These are phyloP conservation scores for Pochonia chlamydosporia DNA, from an alignment of 2,329 filamentous ascomycete species.

Conservation along the genomic window DNA sequence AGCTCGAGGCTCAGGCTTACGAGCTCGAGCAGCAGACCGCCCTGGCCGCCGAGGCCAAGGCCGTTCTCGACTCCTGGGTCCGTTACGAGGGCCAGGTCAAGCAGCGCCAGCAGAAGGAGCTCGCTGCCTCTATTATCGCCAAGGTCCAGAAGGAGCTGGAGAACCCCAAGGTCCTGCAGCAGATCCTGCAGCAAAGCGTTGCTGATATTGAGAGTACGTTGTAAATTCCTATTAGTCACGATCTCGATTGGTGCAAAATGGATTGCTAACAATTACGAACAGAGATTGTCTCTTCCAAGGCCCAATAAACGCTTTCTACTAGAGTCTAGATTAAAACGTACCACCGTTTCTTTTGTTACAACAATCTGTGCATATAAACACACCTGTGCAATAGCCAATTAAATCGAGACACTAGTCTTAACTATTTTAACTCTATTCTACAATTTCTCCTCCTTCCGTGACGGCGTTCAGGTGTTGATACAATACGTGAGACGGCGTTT, in stretches of 20 bases:
- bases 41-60: slow-evolving; percentile 87
- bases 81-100: slow-evolving; percentile 98
- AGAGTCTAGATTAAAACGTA: slow-evolving; percentile 29
- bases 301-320: slow-evolving; percentile 47
- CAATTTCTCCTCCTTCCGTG: not conserved
- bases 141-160: slow-evolving; percentile 99
- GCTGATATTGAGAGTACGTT: slow-evolving; percentile 85
- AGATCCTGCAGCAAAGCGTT: slow-evolving; percentile 96
- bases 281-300: slow-evolving; percentile 60
- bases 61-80: slow-evolving; percentile 95
- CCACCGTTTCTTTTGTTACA: slow-evolving; percentile 45
- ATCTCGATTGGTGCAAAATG: not conserved
- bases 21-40: slow-evolving; percentile 96
- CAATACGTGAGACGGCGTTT: not conserved
- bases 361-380: slow-evolving; percentile 50
- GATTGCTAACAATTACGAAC: slow-evolving; percentile 26
- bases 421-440: slow-evolving; percentile 7
- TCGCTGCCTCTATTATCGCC: slow-evolving; percentile 86
- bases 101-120: slow-evolving; percentile 95
- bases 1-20: slow-evolving; percentile 91
- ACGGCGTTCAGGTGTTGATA: not conserved
- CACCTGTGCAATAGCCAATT: slow-evolving; percentile 57
- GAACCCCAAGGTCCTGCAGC: slow-evolving; percentile 94
- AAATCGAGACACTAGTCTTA: slow-evolving; percentile 5
- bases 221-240: not conserved